Evolutionary conservation across 2,329 filamentous ascomycete species (phyloP).

Genomic region (Cladobotryum mycophilum): DNA sequence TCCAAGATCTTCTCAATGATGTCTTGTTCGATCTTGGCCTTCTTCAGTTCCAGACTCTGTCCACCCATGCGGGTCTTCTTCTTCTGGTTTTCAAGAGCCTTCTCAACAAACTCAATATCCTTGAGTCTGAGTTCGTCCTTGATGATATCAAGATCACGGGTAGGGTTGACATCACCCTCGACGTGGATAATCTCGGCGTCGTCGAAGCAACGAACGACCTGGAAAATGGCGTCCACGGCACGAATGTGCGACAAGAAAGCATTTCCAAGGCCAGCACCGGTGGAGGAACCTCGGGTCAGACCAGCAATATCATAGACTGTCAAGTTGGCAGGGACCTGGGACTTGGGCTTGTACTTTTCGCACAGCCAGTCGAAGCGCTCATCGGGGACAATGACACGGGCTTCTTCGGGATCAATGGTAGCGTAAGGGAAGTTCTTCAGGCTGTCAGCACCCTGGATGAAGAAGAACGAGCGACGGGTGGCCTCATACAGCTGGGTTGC

Average conservation of each 20-base stretch:
- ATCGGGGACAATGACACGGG: constrained; percentile 93
- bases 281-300: constrained; percentile 90
- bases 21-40: constrained; percentile 88
- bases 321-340: constrained; percentile 89
- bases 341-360: constrained; percentile 97
- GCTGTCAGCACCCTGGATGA: constrained; percentile 36
- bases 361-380: constrained; percentile 93
- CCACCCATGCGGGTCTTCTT: constrained; percentile 95
- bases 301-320: constrained; percentile 99
- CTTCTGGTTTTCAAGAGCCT: constrained; percentile 82
- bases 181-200: constrained; percentile 99
- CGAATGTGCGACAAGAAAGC: constrained; percentile 98
- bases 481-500: constrained; percentile 83
- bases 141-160: constrained; percentile 92
- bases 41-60: constrained; percentile 96
- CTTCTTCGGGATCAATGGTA: constrained; percentile 98
- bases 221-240: constrained; percentile 96
- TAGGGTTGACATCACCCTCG: constrained; percentile 95
- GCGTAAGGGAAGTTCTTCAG: constrained; percentile 93
- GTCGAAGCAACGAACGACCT: constrained; percentile 94
- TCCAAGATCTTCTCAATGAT: constrained; percentile 85
- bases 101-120: constrained; percentile 97
- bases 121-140: constrained; percentile 94
- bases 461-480: constrained; percentile 26
- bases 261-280: constrained; percentile 94